These are phyloP conservation scores for Coniochaeta sp. DNA, from an alignment of 2,329 filamentous ascomycete genomes.

Conservation along the genomic window DNA sequence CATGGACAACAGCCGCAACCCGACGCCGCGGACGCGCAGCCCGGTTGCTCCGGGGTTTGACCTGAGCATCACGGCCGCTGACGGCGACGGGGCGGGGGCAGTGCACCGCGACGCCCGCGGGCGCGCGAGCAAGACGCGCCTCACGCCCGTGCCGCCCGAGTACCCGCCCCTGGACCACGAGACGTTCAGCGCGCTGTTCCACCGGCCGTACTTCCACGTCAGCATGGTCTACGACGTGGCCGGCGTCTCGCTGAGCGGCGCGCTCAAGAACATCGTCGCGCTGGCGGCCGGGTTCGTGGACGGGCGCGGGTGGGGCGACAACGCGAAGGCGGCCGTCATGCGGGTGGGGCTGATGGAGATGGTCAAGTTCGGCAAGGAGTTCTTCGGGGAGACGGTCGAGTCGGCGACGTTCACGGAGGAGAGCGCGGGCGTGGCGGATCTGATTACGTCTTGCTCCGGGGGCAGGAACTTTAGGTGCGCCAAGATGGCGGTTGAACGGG, in stretches of 20 bases:
- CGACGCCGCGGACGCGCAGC: slow-evolving; percentile 47
- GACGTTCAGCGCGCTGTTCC: slow-evolving; percentile 80
- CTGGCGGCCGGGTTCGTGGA: slow-evolving; percentile 92
- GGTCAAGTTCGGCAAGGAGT: slow-evolving; percentile 90
- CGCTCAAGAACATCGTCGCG: slow-evolving; percentile 94
- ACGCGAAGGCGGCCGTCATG: slow-evolving; percentile 98
- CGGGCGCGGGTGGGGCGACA: slow-evolving; percentile 94
- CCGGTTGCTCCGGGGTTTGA: slow-evolving; percentile 40
- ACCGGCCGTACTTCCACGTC: slow-evolving; percentile 96
- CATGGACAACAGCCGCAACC: slow-evolving; percentile 70
- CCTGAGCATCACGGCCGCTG: slow-evolving; percentile 35
- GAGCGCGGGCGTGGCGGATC: slow-evolving; percentile 86
- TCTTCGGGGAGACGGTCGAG: slow-evolving; percentile 78
- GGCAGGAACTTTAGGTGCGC: slow-evolving; percentile 94
- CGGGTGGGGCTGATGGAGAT: slow-evolving; percentile 92
- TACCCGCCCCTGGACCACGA: slow-evolving; percentile 83
- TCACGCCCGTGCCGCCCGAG: slow-evolving; percentile 70
- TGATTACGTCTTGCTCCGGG: slow-evolving; percentile 89
- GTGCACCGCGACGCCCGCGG: slow-evolving; percentile 65
- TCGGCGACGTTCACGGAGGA: slow-evolving; percentile 93
- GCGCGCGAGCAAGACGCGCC: slow-evolving; percentile 57
- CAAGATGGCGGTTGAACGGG: slow-evolving; percentile 75
- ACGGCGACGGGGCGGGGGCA: slow-evolving; percentile 35
- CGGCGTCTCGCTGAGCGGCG: slow-evolving; percentile 88
- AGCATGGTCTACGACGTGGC: slow-evolving; percentile 93